Conservation (phyloP, 2,329 filamentous ascomycete genomes). For the Trichoderma cornu-damae region DNA sequence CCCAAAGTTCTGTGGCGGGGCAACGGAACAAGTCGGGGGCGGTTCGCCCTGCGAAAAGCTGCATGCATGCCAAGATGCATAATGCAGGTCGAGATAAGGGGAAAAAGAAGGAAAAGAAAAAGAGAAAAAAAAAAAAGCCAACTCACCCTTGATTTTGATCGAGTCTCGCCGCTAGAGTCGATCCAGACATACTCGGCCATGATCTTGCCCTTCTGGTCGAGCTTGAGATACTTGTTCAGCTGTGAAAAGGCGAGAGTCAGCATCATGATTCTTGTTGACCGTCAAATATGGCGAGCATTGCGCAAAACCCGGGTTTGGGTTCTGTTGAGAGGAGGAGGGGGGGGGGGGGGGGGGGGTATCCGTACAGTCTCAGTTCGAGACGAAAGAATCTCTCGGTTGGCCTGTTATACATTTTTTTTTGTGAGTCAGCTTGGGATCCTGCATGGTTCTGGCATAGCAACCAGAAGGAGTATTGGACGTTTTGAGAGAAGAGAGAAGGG, state of each 20-base stretch:
- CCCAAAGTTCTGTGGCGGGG: not conserved
- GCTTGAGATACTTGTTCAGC: slow-evolving; percentile 87
- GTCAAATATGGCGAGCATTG: no score
- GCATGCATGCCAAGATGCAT: not conserved
- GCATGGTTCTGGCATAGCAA: not conserved
- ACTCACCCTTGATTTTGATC: slow-evolving; percentile 94
- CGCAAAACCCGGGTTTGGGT: not conserved
- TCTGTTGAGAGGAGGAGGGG: not conserved
- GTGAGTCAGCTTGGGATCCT: not conserved
- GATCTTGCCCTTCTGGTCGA: slow-evolving; percentile 81
- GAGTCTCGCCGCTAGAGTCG: slow-evolving; percentile 73
- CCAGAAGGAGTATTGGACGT: not conserved
- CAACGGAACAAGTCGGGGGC: slow-evolving; percentile 21
- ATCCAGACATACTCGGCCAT: slow-evolving; percentile 99
- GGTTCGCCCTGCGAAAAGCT: not conserved
- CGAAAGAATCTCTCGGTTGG: slow-evolving; percentile 27
- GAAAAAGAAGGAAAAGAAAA: not conserved
- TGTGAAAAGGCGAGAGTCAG: slow-evolving; percentile 36
- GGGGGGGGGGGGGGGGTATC: not conserved
- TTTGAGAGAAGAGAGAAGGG: not conserved
- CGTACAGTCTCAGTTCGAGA: slow-evolving; percentile 35
- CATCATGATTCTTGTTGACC: not conserved
- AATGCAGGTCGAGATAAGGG: slow-evolving; percentile 12
- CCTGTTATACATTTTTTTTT: slow-evolving; percentile 22
- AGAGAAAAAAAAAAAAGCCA: not conserved